phyloP scores from a whole-genome alignment of 1,139 yeast species.

The Pichia sp. region DNA sequence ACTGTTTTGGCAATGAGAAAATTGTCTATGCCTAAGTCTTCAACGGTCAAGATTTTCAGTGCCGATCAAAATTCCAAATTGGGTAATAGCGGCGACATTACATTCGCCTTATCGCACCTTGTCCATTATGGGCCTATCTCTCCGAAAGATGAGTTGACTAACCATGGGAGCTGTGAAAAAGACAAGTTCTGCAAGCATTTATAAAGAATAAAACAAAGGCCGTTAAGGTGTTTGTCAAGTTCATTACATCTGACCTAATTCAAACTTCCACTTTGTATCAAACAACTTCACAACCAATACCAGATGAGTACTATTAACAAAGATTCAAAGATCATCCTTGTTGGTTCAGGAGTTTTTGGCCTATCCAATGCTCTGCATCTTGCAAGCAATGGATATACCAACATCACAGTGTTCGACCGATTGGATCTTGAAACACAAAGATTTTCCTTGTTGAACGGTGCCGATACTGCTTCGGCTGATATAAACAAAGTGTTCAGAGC shows the following conservation, averaged over 20 bases:
- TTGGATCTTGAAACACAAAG: slow-evolving; percentile 29
- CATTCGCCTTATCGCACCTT: background rate
- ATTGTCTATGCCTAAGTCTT: too few relatives aligned
- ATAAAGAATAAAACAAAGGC: too few relatives aligned
- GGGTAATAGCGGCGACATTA: background rate
- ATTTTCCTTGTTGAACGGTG: slow-evolving; percentile 33
- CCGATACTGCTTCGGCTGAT: slow-evolving; percentile 41
- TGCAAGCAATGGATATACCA: slow-evolving; percentile 26
- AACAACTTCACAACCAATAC: background rate
- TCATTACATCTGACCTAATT: too few relatives aligned
- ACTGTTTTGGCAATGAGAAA: too few relatives aligned
- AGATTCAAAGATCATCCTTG: slow-evolving; percentile 33
- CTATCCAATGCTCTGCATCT: slow-evolving; percentile 40
- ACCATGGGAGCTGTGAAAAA: too few relatives aligned
- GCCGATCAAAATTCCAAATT: background rate
- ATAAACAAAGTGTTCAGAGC: slow-evolving; percentile 31
- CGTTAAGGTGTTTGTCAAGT: too few relatives aligned
- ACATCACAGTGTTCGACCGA: slow-evolving; percentile 36
- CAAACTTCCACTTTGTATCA: too few relatives aligned
- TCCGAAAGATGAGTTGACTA: background rate
- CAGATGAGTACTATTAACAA: slow-evolving; percentile 12
- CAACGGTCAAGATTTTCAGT: too few relatives aligned
- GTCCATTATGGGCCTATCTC: too few relatives aligned
- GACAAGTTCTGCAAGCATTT: too few relatives aligned
- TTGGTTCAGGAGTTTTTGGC: slow-evolving; percentile 47